A percentile compares a stretch with the other conserved stretches of the same genome.
Conservation (phyloP, 768 basidiomycete species). For the Rhodotorula graminis region DNA sequence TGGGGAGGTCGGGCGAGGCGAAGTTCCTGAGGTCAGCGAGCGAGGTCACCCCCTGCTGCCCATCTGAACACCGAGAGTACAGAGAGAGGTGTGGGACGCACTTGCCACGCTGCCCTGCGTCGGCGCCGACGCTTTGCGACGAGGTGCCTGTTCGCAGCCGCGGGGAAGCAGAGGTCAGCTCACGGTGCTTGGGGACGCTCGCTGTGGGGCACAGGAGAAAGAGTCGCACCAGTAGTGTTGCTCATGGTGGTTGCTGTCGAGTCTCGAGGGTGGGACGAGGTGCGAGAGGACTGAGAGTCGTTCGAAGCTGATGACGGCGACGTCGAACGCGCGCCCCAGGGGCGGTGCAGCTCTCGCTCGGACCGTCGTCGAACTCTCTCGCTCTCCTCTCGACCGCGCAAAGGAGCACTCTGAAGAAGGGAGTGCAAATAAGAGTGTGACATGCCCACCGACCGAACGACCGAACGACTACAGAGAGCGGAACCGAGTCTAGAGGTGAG, state of each 20-base stretch:
- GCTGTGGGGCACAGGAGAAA: too few species aligned
- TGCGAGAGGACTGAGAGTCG: neutral
- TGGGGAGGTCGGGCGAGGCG: neutral
- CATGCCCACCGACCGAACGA: neutral
- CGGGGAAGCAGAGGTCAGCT: neutral
- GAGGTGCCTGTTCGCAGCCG: neutral
- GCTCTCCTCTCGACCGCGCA: too few species aligned
- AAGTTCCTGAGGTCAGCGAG: neutral
- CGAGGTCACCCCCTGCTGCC: neutral
- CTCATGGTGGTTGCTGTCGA: neutral
- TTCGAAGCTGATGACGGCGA: too few species aligned
- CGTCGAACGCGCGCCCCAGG: too few species aligned
- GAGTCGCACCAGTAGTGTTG: neutral
- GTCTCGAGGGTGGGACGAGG: too few species aligned
- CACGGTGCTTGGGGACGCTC: too few species aligned
- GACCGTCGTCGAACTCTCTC: too few species aligned
- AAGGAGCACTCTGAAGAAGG: too few species aligned
- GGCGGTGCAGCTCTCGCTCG: too few species aligned
- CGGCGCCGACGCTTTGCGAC: neutral
- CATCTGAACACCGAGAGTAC: fast-evolving
- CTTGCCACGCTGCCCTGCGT: neutral
- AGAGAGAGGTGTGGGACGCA: neutral
- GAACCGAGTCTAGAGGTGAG: neutral
- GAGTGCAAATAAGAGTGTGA: neutral
- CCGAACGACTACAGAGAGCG: neutral